These are phyloP conservation scores for Torulaspora maleeae DNA, from an alignment of 805 yeast species.

Conservation along the genomic window DNA sequence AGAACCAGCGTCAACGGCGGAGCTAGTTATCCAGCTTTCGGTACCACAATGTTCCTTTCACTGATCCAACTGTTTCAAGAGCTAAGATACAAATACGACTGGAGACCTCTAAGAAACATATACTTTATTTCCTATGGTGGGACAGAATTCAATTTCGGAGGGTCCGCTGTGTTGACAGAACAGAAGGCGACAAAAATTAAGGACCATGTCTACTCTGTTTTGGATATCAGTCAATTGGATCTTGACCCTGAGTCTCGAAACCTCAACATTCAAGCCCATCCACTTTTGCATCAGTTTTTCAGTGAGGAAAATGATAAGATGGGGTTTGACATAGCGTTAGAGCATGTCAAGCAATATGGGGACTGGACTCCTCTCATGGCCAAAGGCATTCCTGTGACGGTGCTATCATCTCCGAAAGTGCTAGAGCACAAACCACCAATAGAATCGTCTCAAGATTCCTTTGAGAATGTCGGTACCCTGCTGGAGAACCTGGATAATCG, in stretches of 20 bases:
- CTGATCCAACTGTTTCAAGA: constrained; percentile 62
- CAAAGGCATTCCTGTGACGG: constrained; percentile 47
- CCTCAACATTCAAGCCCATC: constrained; percentile 58
- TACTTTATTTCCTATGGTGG: constrained; percentile 85
- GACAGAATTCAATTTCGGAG: constrained; percentile 72
- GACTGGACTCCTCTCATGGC: constrained; percentile 65
- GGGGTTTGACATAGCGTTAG: constrained; percentile 27
- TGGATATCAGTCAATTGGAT: constrained; percentile 54
- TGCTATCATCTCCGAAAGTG: constrained; percentile 23
- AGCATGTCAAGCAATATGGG: constrained; percentile 42
- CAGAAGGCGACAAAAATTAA: constrained; percentile 47
- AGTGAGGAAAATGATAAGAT: constrained; percentile 31
- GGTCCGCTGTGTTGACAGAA: constrained; percentile 75
- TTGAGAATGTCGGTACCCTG: constrained; percentile 46
- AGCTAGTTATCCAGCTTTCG: constrained; percentile 66
- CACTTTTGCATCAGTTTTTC: constrained; percentile 51
- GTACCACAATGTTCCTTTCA: constrained; percentile 68
- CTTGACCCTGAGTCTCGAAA: constrained; percentile 51
- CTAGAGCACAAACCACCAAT: constrained; percentile 45
- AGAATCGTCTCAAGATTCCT: constrained; percentile 64
- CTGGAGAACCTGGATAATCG: constrained; percentile 46
- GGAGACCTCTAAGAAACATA: constrained; percentile 81
- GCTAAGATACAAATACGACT: constrained; percentile 57
- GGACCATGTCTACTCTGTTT: constrained; percentile 60
- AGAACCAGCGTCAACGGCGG: constrained; percentile 77